Evolutionary conservation across 352 stramenopile species (phyloP).

Genomic region (Halophytophthora polymorphica): DNA sequence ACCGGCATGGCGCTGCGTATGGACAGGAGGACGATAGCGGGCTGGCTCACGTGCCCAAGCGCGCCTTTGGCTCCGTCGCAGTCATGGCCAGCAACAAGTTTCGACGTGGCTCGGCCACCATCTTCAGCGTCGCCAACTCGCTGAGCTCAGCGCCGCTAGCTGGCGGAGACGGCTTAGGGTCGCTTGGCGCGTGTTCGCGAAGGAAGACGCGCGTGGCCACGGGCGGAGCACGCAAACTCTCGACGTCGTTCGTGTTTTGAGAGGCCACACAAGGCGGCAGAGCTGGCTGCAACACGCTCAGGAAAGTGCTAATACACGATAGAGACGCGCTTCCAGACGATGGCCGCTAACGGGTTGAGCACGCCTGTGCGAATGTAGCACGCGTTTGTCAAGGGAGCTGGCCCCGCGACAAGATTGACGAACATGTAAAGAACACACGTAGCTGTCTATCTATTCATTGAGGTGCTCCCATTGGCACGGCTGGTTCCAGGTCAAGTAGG

Average conservation of each 20-base stretch:
- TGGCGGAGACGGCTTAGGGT: conserved; percentile 8
- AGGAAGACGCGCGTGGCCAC: conserved; percentile 21
- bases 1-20: conserved; percentile 13
- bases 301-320: no score
- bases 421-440: no score
- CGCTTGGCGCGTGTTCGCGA: conserved; percentile 8
- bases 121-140: conserved; percentile 26
- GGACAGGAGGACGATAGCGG: conserved; percentile 12
- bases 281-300: no score
- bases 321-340: no score
- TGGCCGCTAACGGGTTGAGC: no score
- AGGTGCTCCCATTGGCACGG: no score
- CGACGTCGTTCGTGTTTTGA: conserved; percentile 48
- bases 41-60: conserved; percentile 13
- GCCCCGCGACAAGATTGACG: no score
- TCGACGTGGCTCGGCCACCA: conserved; percentile 18
- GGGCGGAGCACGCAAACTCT: conserved; percentile 25
- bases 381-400: no score
- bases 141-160: conserved; percentile 12
- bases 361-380: no score
- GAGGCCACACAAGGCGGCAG: no score
- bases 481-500: no score
- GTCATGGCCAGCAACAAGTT: conserved; percentile 6
- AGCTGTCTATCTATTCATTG: no score
- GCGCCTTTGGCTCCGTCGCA: conserved; percentile 12